Percentiles rank a stretch among this genome's conserved stretches.
These are phyloP conservation scores for Cladosporium sp. DNA, from an alignment of 2,329 filamentous ascomycete species.

Conservation along the genomic window DNA sequence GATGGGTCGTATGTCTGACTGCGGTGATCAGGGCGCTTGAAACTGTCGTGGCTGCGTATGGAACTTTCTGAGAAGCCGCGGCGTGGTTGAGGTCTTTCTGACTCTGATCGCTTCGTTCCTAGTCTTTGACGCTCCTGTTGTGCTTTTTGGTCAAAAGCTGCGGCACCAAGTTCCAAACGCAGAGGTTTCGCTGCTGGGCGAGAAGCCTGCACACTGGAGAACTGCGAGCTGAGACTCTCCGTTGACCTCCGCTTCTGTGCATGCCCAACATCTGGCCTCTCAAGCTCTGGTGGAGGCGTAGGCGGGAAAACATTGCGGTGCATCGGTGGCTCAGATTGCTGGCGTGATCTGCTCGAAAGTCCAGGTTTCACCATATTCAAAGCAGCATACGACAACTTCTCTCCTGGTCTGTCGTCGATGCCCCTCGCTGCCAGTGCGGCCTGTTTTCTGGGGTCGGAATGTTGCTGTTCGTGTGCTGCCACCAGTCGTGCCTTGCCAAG, in stretches of 20 bases:
- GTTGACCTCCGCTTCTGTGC: slow-evolving; percentile 38
- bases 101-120: slow-evolving; percentile 43
- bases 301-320: slow-evolving; percentile 86
- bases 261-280: slow-evolving; percentile 45
- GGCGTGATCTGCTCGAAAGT: slow-evolving; percentile 71
- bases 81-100: slow-evolving; percentile 40
- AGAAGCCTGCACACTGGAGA: slow-evolving; percentile 39
- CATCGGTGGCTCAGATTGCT: slow-evolving; percentile 81
- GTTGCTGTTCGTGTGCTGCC: slow-evolving; percentile 58
- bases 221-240: slow-evolving; percentile 50
- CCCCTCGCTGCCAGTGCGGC: slow-evolving; percentile 47
- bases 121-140: slow-evolving; percentile 45
- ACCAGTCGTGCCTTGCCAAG: slow-evolving; percentile 93
- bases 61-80: slow-evolving; percentile 26
- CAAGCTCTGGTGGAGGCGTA: slow-evolving; percentile 93
- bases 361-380: slow-evolving; percentile 90
- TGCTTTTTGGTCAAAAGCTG: slow-evolving; percentile 49
- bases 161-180: slow-evolving; percentile 51
- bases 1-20: slow-evolving; percentile 55
- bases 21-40: slow-evolving; percentile 56
- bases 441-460: slow-evolving; percentile 33
- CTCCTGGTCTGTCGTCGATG: slow-evolving; percentile 78
- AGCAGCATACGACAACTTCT: slow-evolving; percentile 87
- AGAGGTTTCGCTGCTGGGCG: slow-evolving; percentile 50
- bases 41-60: slow-evolving; percentile 25